Evolutionary conservation across 2,329 filamentous ascomycete species (phyloP), one percentile per base, ranked within the genome.

Genomic region (Cyanodermella asteris): DNA sequence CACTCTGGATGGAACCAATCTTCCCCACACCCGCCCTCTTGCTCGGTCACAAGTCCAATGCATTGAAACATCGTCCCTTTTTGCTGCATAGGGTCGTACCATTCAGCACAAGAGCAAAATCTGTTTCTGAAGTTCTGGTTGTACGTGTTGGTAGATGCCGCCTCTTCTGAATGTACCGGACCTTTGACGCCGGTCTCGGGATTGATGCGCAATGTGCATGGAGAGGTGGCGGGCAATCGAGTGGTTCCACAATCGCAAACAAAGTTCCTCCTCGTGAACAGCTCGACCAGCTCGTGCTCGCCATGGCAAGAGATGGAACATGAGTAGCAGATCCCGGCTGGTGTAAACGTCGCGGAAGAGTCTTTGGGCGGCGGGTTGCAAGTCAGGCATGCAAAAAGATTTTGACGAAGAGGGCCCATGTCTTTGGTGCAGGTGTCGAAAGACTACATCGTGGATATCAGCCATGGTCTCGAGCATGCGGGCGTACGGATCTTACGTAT

Each of bases 11-110:
- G 84, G 61, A 80, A 94, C 84, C 84, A 94, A 43, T 94, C 84
- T 51, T 94, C 84, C 8, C 84, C 84, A 48, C 84, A 94, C 4
- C 82, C 84, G 10, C 82, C 82, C 2, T 72, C 71, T 36, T 84
- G 74, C 8, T 64, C 59, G 0, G 68, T 73, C 1, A 80, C 81
- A 1, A 94, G 55, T 0, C 84, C 84, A 3, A 94, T 48, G 43
- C 87, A 97, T 47, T 97, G 87, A 38, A 90, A 97, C 87, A 97
- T 97, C 19, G 82, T 94, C 0, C 84, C 84, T 38, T 84, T 90
- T 45, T 97, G 81, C 43, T 76, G 61, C 23, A 84, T 65, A 0
- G 84, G 69, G 43, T 93, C 75, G 43, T 97, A 97, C 31, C 82
- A 68, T 40, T 82, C 73, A 16, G 65, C 65, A 41, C 87, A 97